phyloP scores from a whole-genome alignment of 1,139 yeast genomes.

The Hansenula anomala region DNA sequence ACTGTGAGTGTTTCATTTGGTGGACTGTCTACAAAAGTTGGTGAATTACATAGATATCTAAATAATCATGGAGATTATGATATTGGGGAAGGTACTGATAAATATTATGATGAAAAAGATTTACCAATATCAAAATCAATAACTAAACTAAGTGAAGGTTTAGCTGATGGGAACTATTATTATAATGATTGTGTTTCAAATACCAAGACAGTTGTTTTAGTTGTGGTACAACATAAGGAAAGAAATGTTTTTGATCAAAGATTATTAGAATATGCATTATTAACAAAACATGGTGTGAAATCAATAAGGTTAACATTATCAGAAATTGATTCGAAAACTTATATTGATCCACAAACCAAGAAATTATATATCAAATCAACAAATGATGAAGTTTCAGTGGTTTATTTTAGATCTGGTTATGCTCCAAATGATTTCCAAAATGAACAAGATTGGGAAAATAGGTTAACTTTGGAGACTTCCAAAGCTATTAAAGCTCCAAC shows the following conservation, averaged over 20 bases:
- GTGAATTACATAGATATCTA: conserved; percentile 65
- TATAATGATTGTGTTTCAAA: conserved; percentile 34
- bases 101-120: conserved; percentile 41
- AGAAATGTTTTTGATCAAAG: conserved; percentile 91
- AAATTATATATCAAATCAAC: conserved; percentile 49
- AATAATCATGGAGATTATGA: conserved; percentile 50
- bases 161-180: conserved; percentile 59
- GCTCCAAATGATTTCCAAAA: conserved; percentile 68
- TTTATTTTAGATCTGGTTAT: conserved; percentile 87
- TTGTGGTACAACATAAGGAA: conserved; percentile 82
- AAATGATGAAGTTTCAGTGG: conserved; percentile 70
- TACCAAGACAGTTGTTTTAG: conserved; percentile 52
- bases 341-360: conserved; percentile 33
- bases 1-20: conserved; percentile 96
- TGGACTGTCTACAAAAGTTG: conserved; percentile 78
- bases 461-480: conserved; percentile 67
- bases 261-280: conserved; percentile 66
- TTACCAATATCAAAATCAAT: conserved; percentile 69
- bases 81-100: background rate
- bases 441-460: conserved; percentile 68
- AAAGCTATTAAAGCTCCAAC: conserved; percentile 90
- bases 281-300: conserved; percentile 49
- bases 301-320: conserved; percentile 66
- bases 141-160: conserved; percentile 58
- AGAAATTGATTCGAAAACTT: conserved; percentile 44